A percentile compares a stretch with the other conserved stretches of the same genome.
Evolutionary conservation across 1,284 basidiomycete genomes (phyloP).

Genomic region (Hymenochaete sp.): DNA sequence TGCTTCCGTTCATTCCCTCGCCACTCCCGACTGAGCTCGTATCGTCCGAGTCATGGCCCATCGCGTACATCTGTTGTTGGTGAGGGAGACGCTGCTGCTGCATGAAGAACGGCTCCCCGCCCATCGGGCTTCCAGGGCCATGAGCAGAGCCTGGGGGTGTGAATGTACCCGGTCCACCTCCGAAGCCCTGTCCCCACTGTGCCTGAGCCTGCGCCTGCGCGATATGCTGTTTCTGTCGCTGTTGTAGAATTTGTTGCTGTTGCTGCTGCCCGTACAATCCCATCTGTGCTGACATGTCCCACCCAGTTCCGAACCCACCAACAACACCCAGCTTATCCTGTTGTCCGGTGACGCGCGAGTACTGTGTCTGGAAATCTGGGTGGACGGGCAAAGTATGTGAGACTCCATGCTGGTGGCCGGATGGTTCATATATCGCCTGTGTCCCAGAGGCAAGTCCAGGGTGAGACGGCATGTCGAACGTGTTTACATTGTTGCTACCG

Average conservation of each 20-base stretch:
- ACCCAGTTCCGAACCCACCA: too few relatives aligned
- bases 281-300: slow-evolving; percentile 24
- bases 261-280: slow-evolving; percentile 5
- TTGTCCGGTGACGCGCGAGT: slow-evolving; percentile 21
- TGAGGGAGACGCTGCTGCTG: slow-evolving; percentile 18
- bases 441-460: slow-evolving; percentile 15
- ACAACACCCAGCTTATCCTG: too few relatives aligned
- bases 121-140: slow-evolving; percentile 18
- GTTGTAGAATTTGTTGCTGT: too few relatives aligned
- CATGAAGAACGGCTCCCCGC: slow-evolving; percentile 23
- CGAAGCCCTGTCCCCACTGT: too few relatives aligned
- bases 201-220: slow-evolving; percentile 19
- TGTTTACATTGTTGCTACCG: background rate
- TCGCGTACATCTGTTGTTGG: slow-evolving; percentile 21
- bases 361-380: slow-evolving; percentile 13
- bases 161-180: slow-evolving; percentile 14
- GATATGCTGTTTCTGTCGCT: slow-evolving; percentile 10
- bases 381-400: slow-evolving; percentile 18
- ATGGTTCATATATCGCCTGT: slow-evolving; percentile 18
- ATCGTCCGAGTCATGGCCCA: slow-evolving; percentile 36
- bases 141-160: slow-evolving; percentile 10
- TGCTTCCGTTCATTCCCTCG: slow-evolving; percentile 8
- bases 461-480: slow-evolving; percentile 15
- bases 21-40: slow-evolving; percentile 30
- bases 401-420: slow-evolving; percentile 15